These are phyloP conservation scores for Rubia yunnanensis DNA, from an alignment of 257 asterid genomes.

Conservation along the genomic window DNA sequence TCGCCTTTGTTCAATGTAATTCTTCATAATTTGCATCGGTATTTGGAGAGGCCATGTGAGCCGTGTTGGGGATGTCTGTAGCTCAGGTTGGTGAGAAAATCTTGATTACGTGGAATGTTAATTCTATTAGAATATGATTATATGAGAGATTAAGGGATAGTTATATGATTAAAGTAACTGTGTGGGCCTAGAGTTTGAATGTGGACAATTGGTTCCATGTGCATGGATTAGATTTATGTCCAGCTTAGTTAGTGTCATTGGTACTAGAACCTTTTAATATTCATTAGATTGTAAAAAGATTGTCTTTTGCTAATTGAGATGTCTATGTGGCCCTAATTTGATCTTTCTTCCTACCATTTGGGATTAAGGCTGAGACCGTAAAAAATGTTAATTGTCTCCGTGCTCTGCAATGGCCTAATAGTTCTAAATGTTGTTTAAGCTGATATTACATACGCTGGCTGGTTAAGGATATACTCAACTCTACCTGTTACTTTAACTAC, in stretches of 20 bases:
- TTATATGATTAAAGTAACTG: not conserved
- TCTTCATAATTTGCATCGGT: not conserved
- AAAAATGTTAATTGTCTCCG: not conserved
- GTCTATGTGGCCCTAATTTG: not conserved
- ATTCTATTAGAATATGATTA: not conserved
- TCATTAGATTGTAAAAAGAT: not conserved
- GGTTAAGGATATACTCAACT: too few species aligned
- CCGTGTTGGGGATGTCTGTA: not conserved
- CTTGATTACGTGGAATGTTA: not conserved
- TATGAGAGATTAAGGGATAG: not conserved
- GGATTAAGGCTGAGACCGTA: not conserved
- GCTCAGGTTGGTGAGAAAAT: conserved; percentile 1
- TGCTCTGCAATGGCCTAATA: not conserved
- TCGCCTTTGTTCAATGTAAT: not conserved
- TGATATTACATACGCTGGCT: too few species aligned
- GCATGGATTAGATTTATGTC: conserved; percentile 1
- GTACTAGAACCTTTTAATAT: not conserved
- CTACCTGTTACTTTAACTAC: not conserved
- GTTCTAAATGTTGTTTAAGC: too few species aligned
- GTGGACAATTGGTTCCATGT: conserved; percentile 9
- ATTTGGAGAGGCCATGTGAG: not conserved
- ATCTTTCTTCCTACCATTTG: not conserved
- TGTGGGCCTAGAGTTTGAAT: conserved; percentile 13
- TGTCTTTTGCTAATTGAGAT: not conserved
- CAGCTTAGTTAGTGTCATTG: not conserved